Base-by-base conservation (phyloP, 164 flowering plant genomes). In the Vitis rotundifolia region DNA sequence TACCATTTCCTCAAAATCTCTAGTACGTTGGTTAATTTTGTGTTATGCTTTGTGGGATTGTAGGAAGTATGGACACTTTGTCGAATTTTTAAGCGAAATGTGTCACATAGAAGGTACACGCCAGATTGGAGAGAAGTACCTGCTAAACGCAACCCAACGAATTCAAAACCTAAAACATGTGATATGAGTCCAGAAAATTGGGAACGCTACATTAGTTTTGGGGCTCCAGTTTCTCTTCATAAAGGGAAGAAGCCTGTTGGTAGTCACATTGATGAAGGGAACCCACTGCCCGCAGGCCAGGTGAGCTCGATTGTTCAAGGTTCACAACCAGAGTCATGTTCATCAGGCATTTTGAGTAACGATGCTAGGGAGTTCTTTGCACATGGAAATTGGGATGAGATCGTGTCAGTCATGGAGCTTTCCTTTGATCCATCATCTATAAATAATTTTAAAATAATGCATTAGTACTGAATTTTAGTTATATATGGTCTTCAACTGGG, bases 61-160 rank as follows among this genome's bases (percentile, higher is more conserved):
- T 87, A 94, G 98, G 97, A 94, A 78, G 86, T 92, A 10, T 92
- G 97, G 98, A 94, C 97, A 1, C 73, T 94, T 15, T 94, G 97
- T 66, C 78, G 98, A 71, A 88, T 94, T 51, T 86, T 94, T 80
- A 89, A 91, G 83, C 70, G 97, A 70, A 85, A 64, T 37, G 73
- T 65, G 51, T 67, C 86, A 1, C 61, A 80, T 56, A 86, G 68
- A 68, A 88, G 84, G 57, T 83, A 78, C 67, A 65, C 75, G 49
- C 80, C 87, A 52, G 84, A 82, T 63, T 81, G 82, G 85, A 86
- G 79, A 22, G 22, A 22, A 22, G 22, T 22, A 22, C 22, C 22
- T 22, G 22, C 22, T 22, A 22, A 22, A 22, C 22, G 22, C 22
- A 22, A 22, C 22, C 22, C 22, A 22, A 22, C 22, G 9, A n/a